phyloP scores from a whole-genome alignment of 2,329 filamentous ascomycete genomes.

The Ciborinia camelliae region DNA sequence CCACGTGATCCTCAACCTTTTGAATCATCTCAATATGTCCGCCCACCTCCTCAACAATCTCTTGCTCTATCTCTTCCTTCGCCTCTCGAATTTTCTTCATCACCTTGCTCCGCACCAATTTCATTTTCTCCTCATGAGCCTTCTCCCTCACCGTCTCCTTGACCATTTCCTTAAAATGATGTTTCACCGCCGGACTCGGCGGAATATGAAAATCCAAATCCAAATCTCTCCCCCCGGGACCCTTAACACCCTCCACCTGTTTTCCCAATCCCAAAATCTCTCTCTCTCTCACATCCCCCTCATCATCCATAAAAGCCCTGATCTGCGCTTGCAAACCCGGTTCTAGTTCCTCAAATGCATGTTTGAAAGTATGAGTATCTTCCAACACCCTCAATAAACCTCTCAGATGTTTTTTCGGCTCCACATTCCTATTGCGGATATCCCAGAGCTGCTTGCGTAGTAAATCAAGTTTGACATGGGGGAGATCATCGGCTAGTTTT shows the following conservation, averaged over 20 bases:
- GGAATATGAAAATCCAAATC: constrained; percentile 35
- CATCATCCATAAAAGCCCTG: constrained; percentile 35
- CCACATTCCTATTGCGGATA: constrained; percentile 33
- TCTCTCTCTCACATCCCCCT: constrained; percentile 21
- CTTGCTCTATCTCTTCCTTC: background rate
- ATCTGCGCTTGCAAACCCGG: constrained; percentile 34
- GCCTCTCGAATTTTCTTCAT: constrained; percentile 20
- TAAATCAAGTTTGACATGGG: constrained; percentile 32
- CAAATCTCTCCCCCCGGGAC: too few species aligned
- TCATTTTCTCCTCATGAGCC: background rate
- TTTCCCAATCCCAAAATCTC: constrained; percentile 29
- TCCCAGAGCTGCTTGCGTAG: constrained; percentile 36
- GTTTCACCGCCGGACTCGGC: constrained; percentile 36
- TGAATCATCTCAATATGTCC: constrained; percentile 14
- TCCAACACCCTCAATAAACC: constrained; percentile 37
- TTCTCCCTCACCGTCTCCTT: constrained; percentile 1
- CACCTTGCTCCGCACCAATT: background rate
- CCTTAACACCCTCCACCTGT: constrained; percentile 15
- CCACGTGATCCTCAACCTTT: constrained; percentile 19
- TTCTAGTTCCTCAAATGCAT: constrained; percentile 35
- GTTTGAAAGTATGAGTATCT: constrained; percentile 33
- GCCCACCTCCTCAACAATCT: constrained; percentile 6
- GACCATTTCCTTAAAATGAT: constrained; percentile 36
- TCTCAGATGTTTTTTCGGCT: constrained; percentile 37
- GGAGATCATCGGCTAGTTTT: constrained; percentile 28